Evolutionary conservation across 495 filamentous ascomycete genomes (phyloP).

Genomic region (Margaritispora aquatica): DNA sequence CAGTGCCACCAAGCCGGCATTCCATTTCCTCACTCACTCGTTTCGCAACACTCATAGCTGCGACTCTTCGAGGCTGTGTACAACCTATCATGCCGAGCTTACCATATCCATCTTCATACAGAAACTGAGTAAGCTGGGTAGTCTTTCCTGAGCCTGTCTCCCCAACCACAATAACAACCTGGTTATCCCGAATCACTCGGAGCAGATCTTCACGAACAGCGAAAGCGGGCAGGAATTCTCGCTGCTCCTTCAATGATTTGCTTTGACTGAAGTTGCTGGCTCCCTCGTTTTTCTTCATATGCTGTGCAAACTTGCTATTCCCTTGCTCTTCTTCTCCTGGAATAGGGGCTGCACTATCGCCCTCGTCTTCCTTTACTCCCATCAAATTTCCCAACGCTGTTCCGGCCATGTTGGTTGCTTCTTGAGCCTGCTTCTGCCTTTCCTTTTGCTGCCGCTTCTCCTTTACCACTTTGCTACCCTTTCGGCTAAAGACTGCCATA

Average conservation of each 20-base stretch:
- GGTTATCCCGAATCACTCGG: constrained; percentile 91
- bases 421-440: constrained; percentile 89
- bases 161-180: constrained; percentile 93
- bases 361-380: constrained; percentile 92
- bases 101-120: constrained; percentile 90
- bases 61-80: constrained; percentile 90
- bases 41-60: constrained; percentile 98
- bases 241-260: constrained; percentile 85
- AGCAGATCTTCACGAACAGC: constrained; percentile 95
- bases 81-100: constrained; percentile 87
- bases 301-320: constrained; percentile 78
- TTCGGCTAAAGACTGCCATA: constrained; percentile 97
- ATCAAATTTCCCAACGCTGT: constrained; percentile 91
- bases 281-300: constrained; percentile 84
- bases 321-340: constrained; percentile 66
- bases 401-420: constrained; percentile 89
- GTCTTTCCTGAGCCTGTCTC: constrained; percentile 97
- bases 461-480: constrained; percentile 88
- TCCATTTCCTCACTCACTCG: constrained; percentile 99
- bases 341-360: constrained; percentile 74
- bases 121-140: constrained; percentile 91
- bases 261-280: constrained; percentile 89
- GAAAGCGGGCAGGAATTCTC: constrained; percentile 93
- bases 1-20: constrained; percentile 78
- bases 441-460: constrained; percentile 90